phyloP scores from a whole-genome alignment of 257 asterid genomes.

The Marsdenia floribunda region DNA sequence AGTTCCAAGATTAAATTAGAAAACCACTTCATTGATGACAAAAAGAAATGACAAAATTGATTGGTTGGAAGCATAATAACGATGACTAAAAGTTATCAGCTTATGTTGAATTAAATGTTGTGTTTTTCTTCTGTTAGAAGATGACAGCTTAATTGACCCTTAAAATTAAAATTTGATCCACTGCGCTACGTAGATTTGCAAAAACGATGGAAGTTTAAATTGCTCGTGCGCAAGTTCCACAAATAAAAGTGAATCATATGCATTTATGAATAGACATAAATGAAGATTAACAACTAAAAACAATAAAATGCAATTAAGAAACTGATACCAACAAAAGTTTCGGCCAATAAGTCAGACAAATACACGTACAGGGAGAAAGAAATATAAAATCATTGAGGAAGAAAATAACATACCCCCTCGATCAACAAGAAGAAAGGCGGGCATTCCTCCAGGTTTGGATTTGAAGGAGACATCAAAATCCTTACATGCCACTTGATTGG shows the following conservation, averaged over 20 bases:
- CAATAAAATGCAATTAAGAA: not conserved
- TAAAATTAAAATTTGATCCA: not conserved
- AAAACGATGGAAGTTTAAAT: not conserved
- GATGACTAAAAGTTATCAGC: not conserved
- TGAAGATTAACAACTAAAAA: not conserved
- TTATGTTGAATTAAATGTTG: not conserved
- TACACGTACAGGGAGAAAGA: too few species aligned
- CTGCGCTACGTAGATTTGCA: not conserved
- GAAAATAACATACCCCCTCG: conserved; percentile 65
- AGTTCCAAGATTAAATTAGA: not conserved
- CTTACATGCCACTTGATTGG: conserved; percentile 68
- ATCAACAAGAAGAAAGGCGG: conserved; percentile 78
- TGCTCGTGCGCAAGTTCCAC: not conserved
- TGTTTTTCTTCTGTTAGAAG: not conserved
- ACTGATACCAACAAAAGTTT: not conserved
- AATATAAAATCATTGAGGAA: not conserved
- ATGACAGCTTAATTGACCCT: not conserved
- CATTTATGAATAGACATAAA: not conserved
- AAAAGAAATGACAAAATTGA: not conserved
- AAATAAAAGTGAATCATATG: not conserved
- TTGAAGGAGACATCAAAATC: conserved; percentile 47
- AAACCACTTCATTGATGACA: not conserved
- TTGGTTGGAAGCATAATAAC: not conserved
- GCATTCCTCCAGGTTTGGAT: conserved; percentile 77
- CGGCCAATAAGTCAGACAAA: not conserved